Evolutionary conservation across 129 eudicot species (phyloP).

Genomic region (Glebionis coronaria): DNA sequence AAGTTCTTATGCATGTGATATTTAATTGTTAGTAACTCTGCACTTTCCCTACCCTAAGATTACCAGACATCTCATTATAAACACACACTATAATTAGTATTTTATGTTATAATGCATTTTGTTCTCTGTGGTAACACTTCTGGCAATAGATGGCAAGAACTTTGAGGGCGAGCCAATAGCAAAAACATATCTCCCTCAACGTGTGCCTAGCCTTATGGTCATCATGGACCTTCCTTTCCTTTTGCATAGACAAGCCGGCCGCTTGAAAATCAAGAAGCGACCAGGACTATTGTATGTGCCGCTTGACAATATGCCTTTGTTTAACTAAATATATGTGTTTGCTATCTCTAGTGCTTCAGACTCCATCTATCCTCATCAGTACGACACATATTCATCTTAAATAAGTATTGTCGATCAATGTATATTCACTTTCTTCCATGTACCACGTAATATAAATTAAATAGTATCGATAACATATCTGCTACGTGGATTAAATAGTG

Average conservation of each 20-base stretch:
- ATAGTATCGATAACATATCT: too few relatives aligned
- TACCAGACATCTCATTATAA: background rate
- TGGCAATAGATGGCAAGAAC: slow-evolving; percentile 47
- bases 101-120: background rate
- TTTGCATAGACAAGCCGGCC: background rate
- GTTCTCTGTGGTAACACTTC: slow-evolving; percentile 14
- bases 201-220: slow-evolving; percentile 54
- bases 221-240: slow-evolving; percentile 41
- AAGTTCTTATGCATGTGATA: slow-evolving; percentile 23
- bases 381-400: too few relatives aligned
- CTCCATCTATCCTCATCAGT: too few relatives aligned
- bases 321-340: too few relatives aligned
- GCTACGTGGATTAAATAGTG: too few relatives aligned
- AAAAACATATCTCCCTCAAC: slow-evolving; percentile 32
- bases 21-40: too few relatives aligned
- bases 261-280: background rate
- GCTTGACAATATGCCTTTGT: too few relatives aligned
- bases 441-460: too few relatives aligned
- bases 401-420: too few relatives aligned
- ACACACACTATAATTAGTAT: background rate
- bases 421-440: too few relatives aligned
- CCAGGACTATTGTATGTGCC: too few relatives aligned
- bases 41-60: background rate
- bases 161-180: slow-evolving; percentile 34
- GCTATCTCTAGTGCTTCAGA: too few relatives aligned